Base-by-base conservation (phyloP, 2,329 filamentous ascomycete genomes). In the Trichoderma semiorbis region DNA sequence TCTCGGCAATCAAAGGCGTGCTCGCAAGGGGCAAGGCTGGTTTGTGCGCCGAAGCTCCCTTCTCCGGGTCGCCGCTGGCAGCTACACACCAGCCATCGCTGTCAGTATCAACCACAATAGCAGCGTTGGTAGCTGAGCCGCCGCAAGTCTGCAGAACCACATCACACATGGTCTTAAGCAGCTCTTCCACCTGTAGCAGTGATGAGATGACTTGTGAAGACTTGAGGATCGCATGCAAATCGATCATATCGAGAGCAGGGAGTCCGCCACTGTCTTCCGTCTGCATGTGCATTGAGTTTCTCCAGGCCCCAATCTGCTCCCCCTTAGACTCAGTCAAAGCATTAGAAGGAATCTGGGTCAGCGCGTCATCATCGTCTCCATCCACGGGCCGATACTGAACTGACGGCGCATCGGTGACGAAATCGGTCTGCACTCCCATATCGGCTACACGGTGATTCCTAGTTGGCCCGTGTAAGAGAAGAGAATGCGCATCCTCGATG, bases 121-220 rank as follows among this genome's bases (percentile, higher is more conserved):
- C 92, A 21, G 91, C 92, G 7, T 92, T 84, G 2, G 91, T 91
- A 10, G 91, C 92, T 8, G 89, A 86, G 36, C 89, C 88, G 50
- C 92, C 92, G 66, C 92, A 94, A 0, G 91, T 93, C 75, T 94
- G 91, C 30, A 95, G 81, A 63, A 95, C 93, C 73, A 95, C 93
- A 73, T 93, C 90, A 75, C 92, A 93, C 89, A 95, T 93, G 55
- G 92, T 94, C 77, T 91, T 90, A 73, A 95, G 86, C 5, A 95
- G 85, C 76, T 91, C 88, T 74, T 95, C 92, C 14, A 95, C 88
- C 74, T 92, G 88, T 12, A 95, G 81, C 65, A 94, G 91, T 18
- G 92, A 94, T 5, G 92, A 95, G 57, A 95, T 90, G 57, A 95
- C 88, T 78, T 94, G 93, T 11, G 91, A 94, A 3, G 91, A 93